Conservation (phyloP, 2,329 filamentous ascomycete species). For the Trichoderma sp. region DNA sequence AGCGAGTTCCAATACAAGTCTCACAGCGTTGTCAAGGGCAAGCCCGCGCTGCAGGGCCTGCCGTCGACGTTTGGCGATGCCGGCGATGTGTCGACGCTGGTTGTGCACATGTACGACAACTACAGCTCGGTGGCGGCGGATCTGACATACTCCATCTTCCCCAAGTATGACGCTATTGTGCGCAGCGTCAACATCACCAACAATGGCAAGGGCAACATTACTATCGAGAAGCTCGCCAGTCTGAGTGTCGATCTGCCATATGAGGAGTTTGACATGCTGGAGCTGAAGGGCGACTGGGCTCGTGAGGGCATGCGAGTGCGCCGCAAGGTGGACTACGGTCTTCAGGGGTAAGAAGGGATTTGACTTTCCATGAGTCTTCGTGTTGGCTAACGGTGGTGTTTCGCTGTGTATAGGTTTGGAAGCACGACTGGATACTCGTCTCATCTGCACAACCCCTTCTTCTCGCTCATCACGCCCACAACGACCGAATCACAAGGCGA, state of each 20-base stretch:
- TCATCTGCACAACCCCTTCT: constrained; percentile 67
- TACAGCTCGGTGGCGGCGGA: constrained; percentile 61
- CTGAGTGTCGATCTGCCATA: constrained; percentile 65
- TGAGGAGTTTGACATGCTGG: constrained; percentile 64
- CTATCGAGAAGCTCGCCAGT: constrained; percentile 61
- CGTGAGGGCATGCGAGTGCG: constrained; percentile 60
- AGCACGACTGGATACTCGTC: constrained; percentile 66
- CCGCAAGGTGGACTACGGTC: constrained; percentile 60
- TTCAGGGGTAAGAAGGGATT: constrained; percentile 49
- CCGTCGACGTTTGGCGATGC: constrained; percentile 63
- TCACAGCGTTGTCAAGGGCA: constrained; percentile 58
- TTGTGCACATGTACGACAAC: constrained; percentile 62
- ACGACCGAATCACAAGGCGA: constrained; percentile 65
- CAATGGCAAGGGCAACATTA: constrained; percentile 55
- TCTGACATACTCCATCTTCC: constrained; percentile 66
- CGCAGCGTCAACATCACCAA: constrained; percentile 66
- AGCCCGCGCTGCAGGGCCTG: constrained; percentile 59
- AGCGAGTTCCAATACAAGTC: constrained; percentile 62
- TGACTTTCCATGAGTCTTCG: neutral
- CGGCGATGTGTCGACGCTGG: constrained; percentile 60
- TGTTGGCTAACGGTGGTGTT: neutral
- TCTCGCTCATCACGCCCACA: constrained; percentile 57
- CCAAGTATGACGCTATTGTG: constrained; percentile 62
- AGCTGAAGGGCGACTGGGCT: constrained; percentile 66
- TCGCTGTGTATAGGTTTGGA: constrained; percentile 56